Evolutionary conservation across 805 yeast species (phyloP).

Genomic region (Kazachstania martiniae): DNA sequence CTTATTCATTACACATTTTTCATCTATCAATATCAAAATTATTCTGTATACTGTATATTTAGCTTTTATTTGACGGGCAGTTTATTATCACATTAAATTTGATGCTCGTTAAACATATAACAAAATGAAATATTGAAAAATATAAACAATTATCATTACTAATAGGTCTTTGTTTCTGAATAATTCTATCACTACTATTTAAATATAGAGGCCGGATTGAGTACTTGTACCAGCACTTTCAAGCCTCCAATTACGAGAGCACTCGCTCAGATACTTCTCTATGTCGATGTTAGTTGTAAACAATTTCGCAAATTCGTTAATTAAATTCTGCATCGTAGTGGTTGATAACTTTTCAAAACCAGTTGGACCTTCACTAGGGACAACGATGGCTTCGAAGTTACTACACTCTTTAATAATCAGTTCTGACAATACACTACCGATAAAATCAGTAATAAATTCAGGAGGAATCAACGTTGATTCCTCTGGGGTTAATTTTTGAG

Average conservation of each 20-base stretch:
- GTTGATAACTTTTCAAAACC: conserved; percentile 44
- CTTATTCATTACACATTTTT: no score
- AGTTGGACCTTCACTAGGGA: conserved; percentile 51
- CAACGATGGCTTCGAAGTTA: conserved; percentile 10
- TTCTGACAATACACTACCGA: conserved; percentile 35
- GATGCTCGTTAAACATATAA: conserved; percentile 3
- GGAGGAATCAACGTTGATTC: conserved; percentile 39
- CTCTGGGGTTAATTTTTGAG: conserved; percentile 21
- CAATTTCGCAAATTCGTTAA: conserved; percentile 10
- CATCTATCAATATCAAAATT: conserved; percentile 1
- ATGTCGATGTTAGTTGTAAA: conserved; percentile 8
- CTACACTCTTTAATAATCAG: conserved; percentile 6
- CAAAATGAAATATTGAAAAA: conserved; percentile 3
- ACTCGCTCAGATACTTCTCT: conserved; percentile 13
- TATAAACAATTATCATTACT: no score
- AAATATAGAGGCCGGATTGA: conserved; percentile 25
- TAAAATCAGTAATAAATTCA: conserved; percentile 47
- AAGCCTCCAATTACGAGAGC: conserved; percentile 22
- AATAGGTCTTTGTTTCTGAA: no score
- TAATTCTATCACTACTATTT: no score
- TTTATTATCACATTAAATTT: no score
- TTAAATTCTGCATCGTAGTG: conserved; percentile 19
- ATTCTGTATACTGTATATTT: conserved; percentile 23
- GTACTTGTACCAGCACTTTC: conserved; percentile 24
- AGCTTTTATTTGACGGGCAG: conserved; percentile 12